phyloP scores from a whole-genome alignment of 2,329 filamentous ascomycete genomes.

The Ophiostoma angusticollis region DNA sequence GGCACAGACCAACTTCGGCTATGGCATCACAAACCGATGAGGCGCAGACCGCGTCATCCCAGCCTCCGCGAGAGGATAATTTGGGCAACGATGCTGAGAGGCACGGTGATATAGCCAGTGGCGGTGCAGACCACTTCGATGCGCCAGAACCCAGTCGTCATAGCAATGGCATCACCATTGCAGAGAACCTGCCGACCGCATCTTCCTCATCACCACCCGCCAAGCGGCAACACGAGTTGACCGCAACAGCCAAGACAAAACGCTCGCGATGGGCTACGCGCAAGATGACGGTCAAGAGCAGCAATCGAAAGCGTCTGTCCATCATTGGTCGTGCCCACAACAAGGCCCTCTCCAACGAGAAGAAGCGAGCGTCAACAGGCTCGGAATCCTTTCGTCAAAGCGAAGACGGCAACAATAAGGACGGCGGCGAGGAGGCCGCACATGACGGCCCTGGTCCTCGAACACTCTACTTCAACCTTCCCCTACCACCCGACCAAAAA shows the following conservation, averaged over 20 bases:
- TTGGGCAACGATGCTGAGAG: not conserved
- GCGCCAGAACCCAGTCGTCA: conserved; percentile 3
- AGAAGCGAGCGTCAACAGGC: conserved; percentile 43
- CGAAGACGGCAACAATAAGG: conserved; percentile 21
- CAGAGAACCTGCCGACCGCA: conserved; percentile 14
- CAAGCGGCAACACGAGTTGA: conserved; percentile 1
- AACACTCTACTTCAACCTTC: conserved; percentile 73
- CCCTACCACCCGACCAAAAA: conserved; percentile 59
- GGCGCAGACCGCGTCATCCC: not conserved
- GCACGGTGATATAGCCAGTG: not conserved
- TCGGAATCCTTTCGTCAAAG: conserved; percentile 21
- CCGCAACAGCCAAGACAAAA: conserved; percentile 37
- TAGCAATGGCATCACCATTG: conserved; percentile 12
- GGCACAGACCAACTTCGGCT: not conserved
- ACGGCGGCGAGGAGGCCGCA: conserved; percentile 25
- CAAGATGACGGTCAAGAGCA: conserved; percentile 63
- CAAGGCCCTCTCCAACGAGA: conserved; percentile 51
- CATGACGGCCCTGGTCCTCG: conserved; percentile 33
- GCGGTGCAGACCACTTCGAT: not conserved
- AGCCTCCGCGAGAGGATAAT: not conserved
- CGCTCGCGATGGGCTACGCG: conserved; percentile 95
- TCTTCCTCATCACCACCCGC: conserved; percentile 16
- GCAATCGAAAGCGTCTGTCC: conserved; percentile 65
- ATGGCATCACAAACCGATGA: conserved; percentile 2
- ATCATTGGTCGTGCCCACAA: conserved; percentile 66